These are phyloP conservation scores for Penicillium canariense DNA, from an alignment of 495 filamentous ascomycete genomes.

Conservation along the genomic window DNA sequence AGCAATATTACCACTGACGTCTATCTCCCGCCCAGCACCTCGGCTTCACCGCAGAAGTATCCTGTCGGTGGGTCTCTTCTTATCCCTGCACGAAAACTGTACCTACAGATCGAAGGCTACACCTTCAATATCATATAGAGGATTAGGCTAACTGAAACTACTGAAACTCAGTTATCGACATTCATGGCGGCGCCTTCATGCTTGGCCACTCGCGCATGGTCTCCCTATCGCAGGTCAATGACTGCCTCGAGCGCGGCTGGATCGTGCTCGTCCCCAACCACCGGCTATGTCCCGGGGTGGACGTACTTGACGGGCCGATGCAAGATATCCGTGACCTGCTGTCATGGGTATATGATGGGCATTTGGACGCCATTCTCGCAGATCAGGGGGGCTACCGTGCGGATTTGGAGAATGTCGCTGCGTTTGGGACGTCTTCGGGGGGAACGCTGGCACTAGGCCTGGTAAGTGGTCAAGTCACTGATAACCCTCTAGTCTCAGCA, in stretches of 20 bases:
- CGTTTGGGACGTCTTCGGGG: conserved; percentile 34
- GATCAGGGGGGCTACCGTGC: conserved; percentile 13
- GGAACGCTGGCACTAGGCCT: conserved; percentile 31
- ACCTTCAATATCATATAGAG: not conserved
- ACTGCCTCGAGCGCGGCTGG: conserved; percentile 37
- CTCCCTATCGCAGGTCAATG: conserved; percentile 29
- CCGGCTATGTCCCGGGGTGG: conserved; percentile 32
- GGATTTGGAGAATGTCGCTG: conserved; percentile 31
- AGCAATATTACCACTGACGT: conserved; percentile 35
- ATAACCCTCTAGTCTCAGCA: not conserved
- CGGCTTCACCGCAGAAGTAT: conserved; percentile 12
- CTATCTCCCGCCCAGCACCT: conserved; percentile 26
- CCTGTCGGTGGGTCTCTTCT: conserved; percentile 28
- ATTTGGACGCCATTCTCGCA: conserved; percentile 18
- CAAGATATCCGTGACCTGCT: conserved; percentile 31
- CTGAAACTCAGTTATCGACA: conserved; percentile 29
- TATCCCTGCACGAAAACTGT: not conserved
- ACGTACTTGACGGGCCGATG: conserved; percentile 32
- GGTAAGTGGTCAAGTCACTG: conserved; percentile 20
- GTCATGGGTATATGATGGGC: conserved; percentile 28
- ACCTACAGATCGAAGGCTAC: not conserved
- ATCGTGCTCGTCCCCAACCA: conserved; percentile 40
- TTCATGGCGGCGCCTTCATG: conserved; percentile 43
- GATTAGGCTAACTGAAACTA: not conserved
- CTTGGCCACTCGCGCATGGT: conserved; percentile 36